Evolutionary conservation across 2,329 filamentous ascomycete genomes (phyloP), one percentile per base, ranked within the genome.

Genomic region (Talaromyces sp.): DNA sequence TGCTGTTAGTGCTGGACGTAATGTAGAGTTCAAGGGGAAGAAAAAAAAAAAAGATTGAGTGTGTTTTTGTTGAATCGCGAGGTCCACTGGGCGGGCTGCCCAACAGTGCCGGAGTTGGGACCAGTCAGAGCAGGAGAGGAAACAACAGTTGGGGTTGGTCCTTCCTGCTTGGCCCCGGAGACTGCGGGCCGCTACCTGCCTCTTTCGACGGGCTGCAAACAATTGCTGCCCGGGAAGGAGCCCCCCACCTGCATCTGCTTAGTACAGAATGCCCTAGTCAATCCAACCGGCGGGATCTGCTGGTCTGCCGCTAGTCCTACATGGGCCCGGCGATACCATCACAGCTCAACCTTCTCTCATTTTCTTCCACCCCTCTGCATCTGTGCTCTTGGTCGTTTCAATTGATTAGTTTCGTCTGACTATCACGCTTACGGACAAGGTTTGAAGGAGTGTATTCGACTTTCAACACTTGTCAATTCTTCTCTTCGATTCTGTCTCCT

Each of bases 121-220:
- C 50, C 50, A 54, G 50, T 54, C 11, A 35, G 31, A 54, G 22
- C 17, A 9, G 17, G 17, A 25, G n/a, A 37, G 7, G 31, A 6
- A 37, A 37, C 56, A 59, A 59, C 56, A 59, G 56, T 59, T 59
- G 56, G 56, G 56, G 56, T 59, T 15, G 22, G 9, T 59, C 50
- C 22, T 56, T 62, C 35, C 39, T 43, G n/a, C 35, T 41, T 49
- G 10, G 19, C 59, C 17, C 45, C 60, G 47, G 47, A 54, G 45
- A 25, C 59, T 1, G 49, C 61, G 61, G 61, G 61, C 60, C 49
- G 60, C 60, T 62, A 27, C 35, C 37, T 62, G 39, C 49, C 56
- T 45, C 27, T 11, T 49, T 25, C 25, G 39, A 25, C 33, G 22
- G 35, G 8, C 19, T 58, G 43, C 49, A 52, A 52, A 52, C 49